Conservation (phyloP, 164 flowering plant species). For the Sedum album region DNA sequence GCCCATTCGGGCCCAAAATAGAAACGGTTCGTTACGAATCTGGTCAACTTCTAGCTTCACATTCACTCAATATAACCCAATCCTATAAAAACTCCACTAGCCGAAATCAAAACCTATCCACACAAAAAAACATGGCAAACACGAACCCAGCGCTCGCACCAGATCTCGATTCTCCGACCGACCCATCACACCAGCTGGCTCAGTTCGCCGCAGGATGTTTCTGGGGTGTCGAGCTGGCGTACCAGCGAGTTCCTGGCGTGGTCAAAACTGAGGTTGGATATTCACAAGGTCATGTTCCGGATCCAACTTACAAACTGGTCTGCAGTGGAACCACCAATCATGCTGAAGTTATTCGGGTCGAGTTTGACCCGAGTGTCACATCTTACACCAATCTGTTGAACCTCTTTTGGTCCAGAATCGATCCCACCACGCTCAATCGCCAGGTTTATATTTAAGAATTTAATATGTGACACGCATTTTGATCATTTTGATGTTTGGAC, state of each 20-base stretch:
- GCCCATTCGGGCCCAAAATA: no score
- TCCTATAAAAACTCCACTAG: no score
- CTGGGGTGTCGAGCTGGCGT: conserved; percentile 91
- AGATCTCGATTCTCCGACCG: conserved; percentile 36
- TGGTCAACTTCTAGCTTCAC: no score
- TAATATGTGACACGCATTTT: not conserved
- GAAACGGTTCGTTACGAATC: no score
- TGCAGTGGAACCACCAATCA: conserved; percentile 70
- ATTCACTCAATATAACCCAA: no score
- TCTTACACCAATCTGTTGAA: conserved; percentile 51
- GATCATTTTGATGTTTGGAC: not conserved
- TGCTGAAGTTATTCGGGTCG: conserved; percentile 68
- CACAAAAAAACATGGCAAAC: not conserved
- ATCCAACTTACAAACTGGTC: conserved; percentile 56
- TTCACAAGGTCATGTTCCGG: conserved; percentile 58
- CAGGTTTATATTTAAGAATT: conserved; percentile 33
- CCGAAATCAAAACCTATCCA: no score
- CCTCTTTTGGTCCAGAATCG: conserved; percentile 73
- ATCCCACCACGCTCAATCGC: conserved; percentile 83
- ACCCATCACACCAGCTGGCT: conserved; percentile 54
- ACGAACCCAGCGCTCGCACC: conserved; percentile 40
- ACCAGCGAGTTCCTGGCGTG: conserved; percentile 70
- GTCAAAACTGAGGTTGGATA: conserved; percentile 85
- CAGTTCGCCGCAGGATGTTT: conserved; percentile 94
- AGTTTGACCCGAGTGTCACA: conserved; percentile 58